Evolutionary conservation across 2,329 filamentous ascomycete genomes (phyloP).

Genomic region (Stromatinia cepivora): DNA sequence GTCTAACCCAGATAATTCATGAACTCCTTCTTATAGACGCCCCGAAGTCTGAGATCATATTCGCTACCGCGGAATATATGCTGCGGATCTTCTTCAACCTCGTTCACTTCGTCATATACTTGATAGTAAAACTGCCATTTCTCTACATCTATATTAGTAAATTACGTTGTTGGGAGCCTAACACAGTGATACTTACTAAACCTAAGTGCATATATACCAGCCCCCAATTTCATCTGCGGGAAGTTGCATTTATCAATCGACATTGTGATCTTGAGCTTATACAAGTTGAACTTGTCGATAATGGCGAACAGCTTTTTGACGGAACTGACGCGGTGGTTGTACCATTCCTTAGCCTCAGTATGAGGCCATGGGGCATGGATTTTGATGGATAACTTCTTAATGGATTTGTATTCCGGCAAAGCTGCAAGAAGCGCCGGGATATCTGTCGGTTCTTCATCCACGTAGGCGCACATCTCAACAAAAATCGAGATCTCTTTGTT

Average conservation of each 20-base stretch:
- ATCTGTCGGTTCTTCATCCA: background rate
- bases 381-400: background rate
- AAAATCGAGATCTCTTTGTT: background rate
- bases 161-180: background rate
- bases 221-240: background rate
- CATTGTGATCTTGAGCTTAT: background rate
- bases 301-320: background rate
- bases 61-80: background rate
- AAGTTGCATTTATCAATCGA: background rate
- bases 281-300: background rate
- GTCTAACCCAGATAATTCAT: background rate
- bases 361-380: background rate
- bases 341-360: background rate
- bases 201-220: no score
- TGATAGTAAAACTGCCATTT: background rate
- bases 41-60: background rate
- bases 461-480: background rate
- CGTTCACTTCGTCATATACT: background rate
- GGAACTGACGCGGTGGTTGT: background rate
- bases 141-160: background rate
- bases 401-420: background rate
- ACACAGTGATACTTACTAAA: background rate
- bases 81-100: background rate
- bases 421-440: background rate
- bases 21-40: conserved; percentile 2